These are phyloP conservation scores for Pseudogymnoascus sp. DNA, from an alignment of 2,329 filamentous ascomycete genomes.

Conservation along the genomic window DNA sequence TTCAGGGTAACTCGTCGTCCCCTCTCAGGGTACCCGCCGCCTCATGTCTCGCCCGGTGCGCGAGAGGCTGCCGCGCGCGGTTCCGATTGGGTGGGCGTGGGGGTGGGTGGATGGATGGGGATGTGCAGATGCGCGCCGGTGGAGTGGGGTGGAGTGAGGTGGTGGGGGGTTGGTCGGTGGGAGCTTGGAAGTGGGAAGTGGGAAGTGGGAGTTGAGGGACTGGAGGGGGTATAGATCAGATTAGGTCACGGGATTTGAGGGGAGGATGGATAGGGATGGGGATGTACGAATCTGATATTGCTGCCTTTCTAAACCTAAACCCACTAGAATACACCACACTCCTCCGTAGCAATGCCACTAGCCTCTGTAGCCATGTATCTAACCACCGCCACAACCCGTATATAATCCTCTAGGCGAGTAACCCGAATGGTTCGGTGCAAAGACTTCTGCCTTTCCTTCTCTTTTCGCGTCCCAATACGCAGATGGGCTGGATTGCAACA, in stretches of 20 bases:
- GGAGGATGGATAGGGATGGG: neutral
- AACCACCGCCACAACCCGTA: neutral
- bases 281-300: neutral
- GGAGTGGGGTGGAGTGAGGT: neutral
- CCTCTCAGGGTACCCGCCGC: neutral
- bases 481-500: neutral
- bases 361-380: neutral
- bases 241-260: neutral
- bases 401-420: neutral
- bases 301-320: neutral
- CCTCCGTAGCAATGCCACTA: neutral
- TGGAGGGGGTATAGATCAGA: neutral
- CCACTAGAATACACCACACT: neutral
- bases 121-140: neutral
- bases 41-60: neutral
- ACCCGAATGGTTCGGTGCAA: neutral
- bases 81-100: neutral
- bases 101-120: neutral
- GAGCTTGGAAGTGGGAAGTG: neutral
- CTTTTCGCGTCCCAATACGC: neutral
- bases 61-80: neutral
- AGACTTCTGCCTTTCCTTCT: neutral
- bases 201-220: neutral
- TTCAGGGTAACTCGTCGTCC: neutral
- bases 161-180: neutral